Percentiles rank a stretch among this genome's conserved stretches.
Evolutionary conservation across 306 rosid genomes (phyloP).

Genomic region (Lithocarpus polystachyus): DNA sequence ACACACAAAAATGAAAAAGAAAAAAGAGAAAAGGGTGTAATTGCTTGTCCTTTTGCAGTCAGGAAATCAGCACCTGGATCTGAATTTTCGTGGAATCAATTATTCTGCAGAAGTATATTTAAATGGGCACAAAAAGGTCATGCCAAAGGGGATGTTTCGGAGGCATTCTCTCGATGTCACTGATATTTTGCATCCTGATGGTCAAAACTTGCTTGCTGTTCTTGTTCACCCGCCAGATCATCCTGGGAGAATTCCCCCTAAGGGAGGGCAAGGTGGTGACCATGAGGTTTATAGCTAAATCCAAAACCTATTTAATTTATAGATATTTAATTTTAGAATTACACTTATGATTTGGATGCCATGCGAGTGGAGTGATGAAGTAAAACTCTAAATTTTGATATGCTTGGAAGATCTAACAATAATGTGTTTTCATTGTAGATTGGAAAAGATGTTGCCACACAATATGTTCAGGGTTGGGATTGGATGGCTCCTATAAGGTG

Average conservation of each 20-base stretch:
- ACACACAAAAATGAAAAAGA: too few relatives aligned
- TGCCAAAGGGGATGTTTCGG: conserved; percentile 91
- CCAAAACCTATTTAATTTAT: background rate
- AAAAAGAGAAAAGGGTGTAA: background rate
- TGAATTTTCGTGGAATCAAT: conserved; percentile 87
- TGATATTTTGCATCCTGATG: conserved; percentile 61
- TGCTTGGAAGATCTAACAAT: background rate
- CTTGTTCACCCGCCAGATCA: conserved; percentile 97
- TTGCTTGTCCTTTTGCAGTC: conserved; percentile 47
- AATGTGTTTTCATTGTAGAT: conserved; percentile 46
- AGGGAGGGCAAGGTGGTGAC: conserved; percentile 97
- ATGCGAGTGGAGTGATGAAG: conserved; percentile 16
- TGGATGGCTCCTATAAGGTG: conserved; percentile 99
- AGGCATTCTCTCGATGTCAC: conserved; percentile 88
- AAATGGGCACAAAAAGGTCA: conserved; percentile 64
- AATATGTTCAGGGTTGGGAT: conserved; percentile 96
- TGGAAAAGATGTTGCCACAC: conserved; percentile 93
- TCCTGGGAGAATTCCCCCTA: conserved; percentile 77
- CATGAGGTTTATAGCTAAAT: conserved; percentile 60
- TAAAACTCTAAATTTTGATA: background rate
- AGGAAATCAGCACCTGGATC: conserved; percentile 62
- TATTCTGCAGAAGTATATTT: conserved; percentile 82
- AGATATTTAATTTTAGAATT: background rate
- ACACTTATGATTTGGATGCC: background rate
- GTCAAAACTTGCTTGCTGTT: conserved; percentile 81